Evolutionary conservation across 2,329 filamentous ascomycete species (phyloP), one percentile per base, ranked within the genome.

Genomic region (Curvularia sp.): DNA sequence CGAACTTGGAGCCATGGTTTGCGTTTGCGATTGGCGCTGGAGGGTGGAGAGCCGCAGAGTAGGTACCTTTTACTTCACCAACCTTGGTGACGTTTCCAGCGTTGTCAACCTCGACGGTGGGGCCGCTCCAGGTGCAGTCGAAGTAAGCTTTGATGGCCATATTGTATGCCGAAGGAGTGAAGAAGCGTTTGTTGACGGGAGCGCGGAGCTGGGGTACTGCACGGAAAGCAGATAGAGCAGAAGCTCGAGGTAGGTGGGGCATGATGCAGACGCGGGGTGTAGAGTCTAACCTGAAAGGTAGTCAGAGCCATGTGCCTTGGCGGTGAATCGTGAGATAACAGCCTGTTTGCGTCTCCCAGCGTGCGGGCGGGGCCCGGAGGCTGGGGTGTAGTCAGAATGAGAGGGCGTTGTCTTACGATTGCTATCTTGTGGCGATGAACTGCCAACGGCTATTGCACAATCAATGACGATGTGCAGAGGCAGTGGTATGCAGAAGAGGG

Each of bases 101-200:
- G 77, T 80, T 81, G 78, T 84, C 81, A 77, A 83, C 82, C 76
- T 90, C 82, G 69, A 96, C 70, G 77, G 87, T 83, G 65, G 90
- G 90, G 66, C 90, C 91, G 76, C 87, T 83, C 89, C 89, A 92
- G 61, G 71, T 61, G 64, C 90, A 75, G 64, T 93, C 89, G 83
- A 94, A 93, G 83, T 82, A 92, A 82, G 88, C 88, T 79, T 89
- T 88, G 79, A 86, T 81, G 76, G 84, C 82, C 92, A 96, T 97
- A 80, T 85, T 88, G 84, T 85, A 82, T 75, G 89, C 81, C 78
- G 90, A 84, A 74, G 86, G 83, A 78, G 85, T 82, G 77, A 89
- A 89, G 67, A 80, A 78, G 77, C 85, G 80, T 71, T 74, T 76
- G 73, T 70, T 75, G 71, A 74, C 73, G 69, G 78, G 77, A 65